Evolutionary conservation across 352 stramenopile genomes (phyloP).

Genomic region (Pythium sukuiense): DNA sequence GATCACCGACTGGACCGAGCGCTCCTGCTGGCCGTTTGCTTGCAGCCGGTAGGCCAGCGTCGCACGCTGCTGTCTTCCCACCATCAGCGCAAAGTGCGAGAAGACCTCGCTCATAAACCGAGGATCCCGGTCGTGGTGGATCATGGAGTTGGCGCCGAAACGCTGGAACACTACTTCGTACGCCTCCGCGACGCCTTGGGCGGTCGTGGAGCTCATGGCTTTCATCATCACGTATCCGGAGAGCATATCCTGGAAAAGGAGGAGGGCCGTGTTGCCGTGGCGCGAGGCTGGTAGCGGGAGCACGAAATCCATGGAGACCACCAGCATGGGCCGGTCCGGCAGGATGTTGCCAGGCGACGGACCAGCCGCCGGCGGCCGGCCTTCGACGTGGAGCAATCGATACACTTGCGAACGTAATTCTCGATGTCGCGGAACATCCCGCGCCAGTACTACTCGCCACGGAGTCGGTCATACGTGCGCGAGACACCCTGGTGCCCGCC

Average conservation of each 20-base stretch:
- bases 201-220: conserved; percentile 12
- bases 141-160: conserved; percentile 27
- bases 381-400: conserved; percentile 20
- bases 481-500: conserved; percentile 13
- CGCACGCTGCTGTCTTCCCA: conserved; percentile 13
- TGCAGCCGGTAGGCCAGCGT: conserved; percentile 34
- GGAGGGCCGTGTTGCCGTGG: conserved; percentile 17
- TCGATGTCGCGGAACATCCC: conserved; percentile 17
- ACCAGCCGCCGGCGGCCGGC: not conserved
- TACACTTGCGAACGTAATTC: conserved; percentile 3
- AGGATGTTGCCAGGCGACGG: conserved; percentile 12
- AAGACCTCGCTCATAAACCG: conserved; percentile 38
- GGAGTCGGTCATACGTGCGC: conserved; percentile 16
- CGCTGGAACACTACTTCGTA: conserved; percentile 29
- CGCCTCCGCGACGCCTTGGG: conserved; percentile 25
- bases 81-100: conserved; percentile 26
- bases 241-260: conserved; percentile 32
- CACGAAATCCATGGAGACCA: conserved; percentile 24
- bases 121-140: conserved; percentile 30
- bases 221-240: conserved; percentile 29
- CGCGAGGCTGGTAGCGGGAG: not conserved
- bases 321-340: conserved; percentile 5
- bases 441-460: conserved; percentile 18
- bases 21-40: conserved; percentile 37
- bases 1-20: conserved; percentile 30